A percentile compares a stretch with the other conserved stretches of the same genome.
These are phyloP conservation scores for Platismatia glauca DNA, from an alignment of 495 filamentous ascomycete species.

Conservation along the genomic window DNA sequence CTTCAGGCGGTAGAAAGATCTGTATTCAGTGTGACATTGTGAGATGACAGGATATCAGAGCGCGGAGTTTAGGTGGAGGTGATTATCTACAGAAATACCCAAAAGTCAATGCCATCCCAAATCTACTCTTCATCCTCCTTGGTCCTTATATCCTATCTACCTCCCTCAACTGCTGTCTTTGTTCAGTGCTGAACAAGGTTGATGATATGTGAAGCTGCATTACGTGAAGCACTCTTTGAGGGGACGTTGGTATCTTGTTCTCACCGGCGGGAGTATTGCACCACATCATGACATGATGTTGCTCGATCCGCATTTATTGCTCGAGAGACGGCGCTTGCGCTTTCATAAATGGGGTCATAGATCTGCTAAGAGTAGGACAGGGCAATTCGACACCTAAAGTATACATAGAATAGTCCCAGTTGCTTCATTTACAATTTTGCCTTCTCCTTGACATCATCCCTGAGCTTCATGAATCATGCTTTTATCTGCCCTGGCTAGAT, in stretches of 20 bases:
- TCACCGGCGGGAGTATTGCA: too few relatives aligned
- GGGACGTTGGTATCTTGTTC: too few relatives aligned
- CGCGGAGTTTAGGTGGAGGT: not conserved
- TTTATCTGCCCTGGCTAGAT: conserved; percentile 20
- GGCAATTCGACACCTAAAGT: not conserved
- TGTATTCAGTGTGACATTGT: not conserved
- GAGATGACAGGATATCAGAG: not conserved
- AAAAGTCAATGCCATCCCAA: not conserved
- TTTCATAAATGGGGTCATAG: not conserved
- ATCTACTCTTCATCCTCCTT: conserved; percentile 29
- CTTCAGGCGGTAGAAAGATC: not conserved
- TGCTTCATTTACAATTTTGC: conserved; percentile 33
- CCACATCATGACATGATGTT: not conserved
- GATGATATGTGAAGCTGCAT: too few relatives aligned
- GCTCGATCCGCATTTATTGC: not conserved
- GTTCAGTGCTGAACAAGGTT: not conserved
- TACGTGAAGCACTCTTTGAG: too few relatives aligned
- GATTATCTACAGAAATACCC: conserved; percentile 13
- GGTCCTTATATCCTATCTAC: conserved; percentile 15
- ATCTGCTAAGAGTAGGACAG: not conserved
- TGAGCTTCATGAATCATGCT: conserved; percentile 23
- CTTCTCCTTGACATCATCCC: conserved; percentile 31
- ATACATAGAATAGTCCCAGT: not conserved
- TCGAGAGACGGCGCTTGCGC: not conserved
- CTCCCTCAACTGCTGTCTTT: not conserved